phyloP scores from a whole-genome alignment of 2,329 filamentous ascomycete species.

The Fusarium nelsonii region DNA sequence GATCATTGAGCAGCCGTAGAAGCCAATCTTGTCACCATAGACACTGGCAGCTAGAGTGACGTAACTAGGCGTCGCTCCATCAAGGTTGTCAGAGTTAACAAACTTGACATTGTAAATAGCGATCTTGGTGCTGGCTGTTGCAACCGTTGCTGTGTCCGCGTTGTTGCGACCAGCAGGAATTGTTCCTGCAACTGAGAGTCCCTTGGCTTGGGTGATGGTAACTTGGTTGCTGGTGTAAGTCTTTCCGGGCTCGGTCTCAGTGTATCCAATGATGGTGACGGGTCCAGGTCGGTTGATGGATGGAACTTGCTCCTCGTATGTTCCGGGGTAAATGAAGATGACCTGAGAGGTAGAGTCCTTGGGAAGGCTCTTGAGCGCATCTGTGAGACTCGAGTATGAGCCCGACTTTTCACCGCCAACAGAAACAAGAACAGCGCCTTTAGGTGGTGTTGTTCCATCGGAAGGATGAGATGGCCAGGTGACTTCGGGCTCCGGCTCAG shows the following conservation, averaged over 20 bases:
- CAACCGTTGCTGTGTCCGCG: slow-evolving; percentile 45
- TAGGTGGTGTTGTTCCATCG: slow-evolving; percentile 56
- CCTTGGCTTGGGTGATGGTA: slow-evolving; percentile 54
- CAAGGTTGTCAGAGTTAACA: slow-evolving; percentile 56
- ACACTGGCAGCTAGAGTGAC: slow-evolving; percentile 43
- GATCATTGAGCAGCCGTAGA: slow-evolving; percentile 54
- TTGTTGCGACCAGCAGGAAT: slow-evolving; percentile 45
- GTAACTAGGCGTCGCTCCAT: slow-evolving; percentile 28
- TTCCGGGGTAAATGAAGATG: slow-evolving; percentile 59
- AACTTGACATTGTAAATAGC: slow-evolving; percentile 51
- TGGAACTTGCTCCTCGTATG: slow-evolving; percentile 57
- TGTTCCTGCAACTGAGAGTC: slow-evolving; percentile 37
- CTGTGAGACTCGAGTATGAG: slow-evolving; percentile 49
- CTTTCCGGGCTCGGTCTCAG: slow-evolving; percentile 55
- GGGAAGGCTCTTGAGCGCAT: slow-evolving; percentile 50
- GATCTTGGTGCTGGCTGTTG: slow-evolving; percentile 56
- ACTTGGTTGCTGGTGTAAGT: slow-evolving; percentile 69
- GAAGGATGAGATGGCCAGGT: slow-evolving; percentile 49
- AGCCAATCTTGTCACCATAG: slow-evolving; percentile 54
- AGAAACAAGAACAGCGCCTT: slow-evolving; percentile 58
- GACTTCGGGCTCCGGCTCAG: slow-evolving; percentile 16
- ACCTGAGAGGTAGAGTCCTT: slow-evolving; percentile 54
- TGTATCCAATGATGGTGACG: slow-evolving; percentile 59
- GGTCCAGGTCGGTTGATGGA: slow-evolving; percentile 55
- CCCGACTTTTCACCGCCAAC: slow-evolving; percentile 41